These are phyloP conservation scores for Cadophora gregata DNA, from an alignment of 2,329 filamentous ascomycete species.

Conservation along the genomic window DNA sequence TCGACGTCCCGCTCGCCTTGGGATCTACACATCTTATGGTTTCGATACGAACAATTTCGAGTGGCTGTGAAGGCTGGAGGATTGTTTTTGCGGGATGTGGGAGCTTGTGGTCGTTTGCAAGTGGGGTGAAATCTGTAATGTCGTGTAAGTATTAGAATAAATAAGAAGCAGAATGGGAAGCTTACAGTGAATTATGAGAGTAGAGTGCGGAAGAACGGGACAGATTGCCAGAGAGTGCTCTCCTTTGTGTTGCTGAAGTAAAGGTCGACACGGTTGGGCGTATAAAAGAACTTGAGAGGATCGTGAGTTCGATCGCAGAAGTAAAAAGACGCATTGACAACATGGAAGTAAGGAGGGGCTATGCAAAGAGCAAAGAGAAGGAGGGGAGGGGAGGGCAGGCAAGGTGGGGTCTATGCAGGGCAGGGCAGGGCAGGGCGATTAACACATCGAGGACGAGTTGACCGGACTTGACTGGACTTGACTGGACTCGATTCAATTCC, in stretches of 20 bases:
- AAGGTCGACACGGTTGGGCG: conserved; percentile 37
- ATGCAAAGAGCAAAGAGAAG: conserved; percentile 12
- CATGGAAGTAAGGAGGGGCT: conserved; percentile 22
- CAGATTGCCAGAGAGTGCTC: conserved; percentile 33
- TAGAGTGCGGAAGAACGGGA: conserved; percentile 25
- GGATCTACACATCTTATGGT: conserved; percentile 73
- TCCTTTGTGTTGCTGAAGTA: conserved; percentile 36
- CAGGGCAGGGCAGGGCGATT: not conserved
- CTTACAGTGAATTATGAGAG: conserved; percentile 29
- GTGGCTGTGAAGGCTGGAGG: conserved; percentile 36
- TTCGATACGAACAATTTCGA: conserved; percentile 76
- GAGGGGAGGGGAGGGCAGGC: conserved; percentile 8
- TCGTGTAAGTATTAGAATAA: not conserved
- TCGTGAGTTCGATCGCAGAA: conserved; percentile 37
- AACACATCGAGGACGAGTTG: not conserved
- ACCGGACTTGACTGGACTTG: conserved; percentile 7
- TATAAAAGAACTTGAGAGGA: conserved; percentile 34
- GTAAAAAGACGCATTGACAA: conserved; percentile 42
- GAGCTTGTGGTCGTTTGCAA: conserved; percentile 35
- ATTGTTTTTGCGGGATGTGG: conserved; percentile 30
- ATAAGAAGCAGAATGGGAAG: conserved; percentile 1
- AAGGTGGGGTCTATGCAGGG: conserved; percentile 24
- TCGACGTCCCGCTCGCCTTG: conserved; percentile 58
- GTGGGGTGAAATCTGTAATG: conserved; percentile 34
- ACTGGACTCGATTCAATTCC: conserved; percentile 14